phyloP scores from a whole-genome alignment of 192 early-diverging fungal genomes.

The Coemansia sp. region DNA sequence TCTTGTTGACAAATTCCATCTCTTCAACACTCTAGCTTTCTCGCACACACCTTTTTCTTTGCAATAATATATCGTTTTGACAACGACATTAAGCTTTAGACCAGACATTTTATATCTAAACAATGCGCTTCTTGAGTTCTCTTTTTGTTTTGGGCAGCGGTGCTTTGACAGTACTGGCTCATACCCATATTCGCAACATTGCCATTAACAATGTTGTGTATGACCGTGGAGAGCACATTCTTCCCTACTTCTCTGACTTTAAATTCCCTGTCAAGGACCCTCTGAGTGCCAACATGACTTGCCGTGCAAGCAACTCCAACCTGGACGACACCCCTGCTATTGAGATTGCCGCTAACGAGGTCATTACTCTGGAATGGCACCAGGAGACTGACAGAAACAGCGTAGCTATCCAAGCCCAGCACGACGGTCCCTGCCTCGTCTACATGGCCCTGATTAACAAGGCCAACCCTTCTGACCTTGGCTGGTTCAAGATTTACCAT shows the following conservation, averaged over 20 bases:
- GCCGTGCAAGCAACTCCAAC: neutral
- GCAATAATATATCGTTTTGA: neutral
- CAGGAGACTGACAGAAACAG: neutral
- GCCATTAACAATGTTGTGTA: neutral
- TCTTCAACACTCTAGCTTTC: no score
- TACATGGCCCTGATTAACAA: slow-evolving; percentile 5
- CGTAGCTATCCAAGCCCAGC: neutral
- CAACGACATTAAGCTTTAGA: neutral
- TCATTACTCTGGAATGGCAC: slow-evolving; percentile 4
- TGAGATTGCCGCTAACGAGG: neutral
- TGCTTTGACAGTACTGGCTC: slow-evolving; percentile 14
- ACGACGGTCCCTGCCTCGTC: slow-evolving; percentile 7
- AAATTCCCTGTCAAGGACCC: neutral
- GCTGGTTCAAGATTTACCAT: slow-evolving; percentile 3
- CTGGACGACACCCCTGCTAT: neutral
- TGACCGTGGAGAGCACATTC: neutral
- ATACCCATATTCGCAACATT: slow-evolving; percentile 7
- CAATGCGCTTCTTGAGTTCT: neutral
- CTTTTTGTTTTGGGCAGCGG: slow-evolving; percentile 3
- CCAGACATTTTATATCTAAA: neutral
- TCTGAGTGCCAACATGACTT: neutral
- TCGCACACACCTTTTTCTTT: neutral
- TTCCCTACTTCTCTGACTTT: neutral
- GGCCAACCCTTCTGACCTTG: neutral
- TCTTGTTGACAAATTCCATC: neutral